These are phyloP conservation scores for Penicillium angulare DNA, from an alignment of 495 filamentous ascomycete species.

Conservation along the genomic window DNA sequence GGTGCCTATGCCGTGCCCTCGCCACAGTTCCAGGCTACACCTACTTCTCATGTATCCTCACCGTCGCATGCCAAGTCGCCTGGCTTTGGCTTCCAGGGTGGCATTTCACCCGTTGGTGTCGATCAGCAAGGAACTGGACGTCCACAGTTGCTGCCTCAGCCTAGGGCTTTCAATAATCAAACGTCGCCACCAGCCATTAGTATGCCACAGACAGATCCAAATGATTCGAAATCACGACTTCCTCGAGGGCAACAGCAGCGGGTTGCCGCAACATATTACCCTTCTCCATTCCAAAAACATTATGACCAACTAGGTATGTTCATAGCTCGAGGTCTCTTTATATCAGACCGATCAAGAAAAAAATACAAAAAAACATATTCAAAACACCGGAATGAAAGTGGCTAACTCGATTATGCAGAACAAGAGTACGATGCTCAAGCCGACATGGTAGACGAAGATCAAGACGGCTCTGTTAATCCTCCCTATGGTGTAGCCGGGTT, in stretches of 20 bases:
- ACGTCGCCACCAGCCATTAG: constrained; percentile 40
- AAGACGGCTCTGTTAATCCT: constrained; percentile 64
- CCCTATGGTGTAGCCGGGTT: constrained; percentile 65
- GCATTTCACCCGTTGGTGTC: constrained; percentile 65
- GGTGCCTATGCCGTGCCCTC: constrained; percentile 48
- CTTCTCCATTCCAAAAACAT: constrained; percentile 87
- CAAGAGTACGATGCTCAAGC: constrained; percentile 98
- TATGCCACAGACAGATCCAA: constrained; percentile 40
- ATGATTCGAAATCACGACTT: constrained; percentile 34
- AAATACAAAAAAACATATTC: background rate
- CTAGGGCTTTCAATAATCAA: constrained; percentile 37
- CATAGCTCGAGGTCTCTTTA: background rate
- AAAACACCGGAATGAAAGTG: background rate
- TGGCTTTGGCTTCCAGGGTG: constrained; percentile 65
- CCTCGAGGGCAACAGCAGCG: constrained; percentile 30
- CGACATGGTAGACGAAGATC: constrained; percentile 87
- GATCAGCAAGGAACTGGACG: constrained; percentile 57
- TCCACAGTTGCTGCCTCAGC: constrained; percentile 47
- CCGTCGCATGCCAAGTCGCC: constrained; percentile 71
- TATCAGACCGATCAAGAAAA: background rate
- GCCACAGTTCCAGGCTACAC: constrained; percentile 71
- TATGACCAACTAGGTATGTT: constrained; percentile 96
- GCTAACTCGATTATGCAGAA: constrained; percentile 58
- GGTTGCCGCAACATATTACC: constrained; percentile 64
- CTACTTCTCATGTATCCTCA: constrained; percentile 78